These are phyloP conservation scores for Metschnikowia kofuensis DNA, from an alignment of 805 yeast species.

Conservation along the genomic window DNA sequence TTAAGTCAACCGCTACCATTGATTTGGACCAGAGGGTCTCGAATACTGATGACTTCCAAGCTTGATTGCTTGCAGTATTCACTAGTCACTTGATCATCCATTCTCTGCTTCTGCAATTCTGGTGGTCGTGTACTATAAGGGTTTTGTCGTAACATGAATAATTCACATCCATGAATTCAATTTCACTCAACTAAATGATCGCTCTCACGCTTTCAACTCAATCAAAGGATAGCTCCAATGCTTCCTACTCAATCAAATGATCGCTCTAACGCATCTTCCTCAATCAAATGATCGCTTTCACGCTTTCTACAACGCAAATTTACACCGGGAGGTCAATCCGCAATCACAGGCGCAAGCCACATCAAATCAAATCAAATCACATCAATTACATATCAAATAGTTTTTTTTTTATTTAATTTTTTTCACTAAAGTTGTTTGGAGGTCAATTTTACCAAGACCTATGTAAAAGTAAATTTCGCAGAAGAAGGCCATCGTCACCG, in stretches of 20 bases:
- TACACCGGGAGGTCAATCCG: neutral
- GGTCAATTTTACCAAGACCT: too few species aligned
- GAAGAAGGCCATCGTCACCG: too few species aligned
- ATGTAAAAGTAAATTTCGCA: too few species aligned
- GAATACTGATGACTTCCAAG: slow-evolving; percentile 7
- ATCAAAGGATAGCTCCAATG: neutral
- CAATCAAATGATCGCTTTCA: neutral
- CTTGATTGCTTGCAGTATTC: slow-evolving; percentile 3
- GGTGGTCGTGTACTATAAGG: too few species aligned
- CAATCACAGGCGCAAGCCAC: neutral
- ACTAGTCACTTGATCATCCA: too few species aligned
- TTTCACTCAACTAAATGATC: too few species aligned
- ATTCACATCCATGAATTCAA: too few species aligned
- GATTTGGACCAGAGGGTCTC: slow-evolving; percentile 1
- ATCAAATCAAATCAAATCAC: neutral
- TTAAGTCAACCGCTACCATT: slow-evolving; percentile 3
- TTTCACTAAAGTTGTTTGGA: neutral
- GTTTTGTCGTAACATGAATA: too few species aligned
- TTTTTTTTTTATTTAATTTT: neutral
- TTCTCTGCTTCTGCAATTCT: neutral
- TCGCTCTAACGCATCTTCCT: neutral
- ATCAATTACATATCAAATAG: neutral
- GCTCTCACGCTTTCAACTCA: too few species aligned
- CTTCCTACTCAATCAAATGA: neutral
- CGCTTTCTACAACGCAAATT: neutral